Evolutionary conservation across 371 early-diverging fungal genomes (phyloP), one percentile per base, ranked within the genome.

Genomic region (Racocetra persica): DNA sequence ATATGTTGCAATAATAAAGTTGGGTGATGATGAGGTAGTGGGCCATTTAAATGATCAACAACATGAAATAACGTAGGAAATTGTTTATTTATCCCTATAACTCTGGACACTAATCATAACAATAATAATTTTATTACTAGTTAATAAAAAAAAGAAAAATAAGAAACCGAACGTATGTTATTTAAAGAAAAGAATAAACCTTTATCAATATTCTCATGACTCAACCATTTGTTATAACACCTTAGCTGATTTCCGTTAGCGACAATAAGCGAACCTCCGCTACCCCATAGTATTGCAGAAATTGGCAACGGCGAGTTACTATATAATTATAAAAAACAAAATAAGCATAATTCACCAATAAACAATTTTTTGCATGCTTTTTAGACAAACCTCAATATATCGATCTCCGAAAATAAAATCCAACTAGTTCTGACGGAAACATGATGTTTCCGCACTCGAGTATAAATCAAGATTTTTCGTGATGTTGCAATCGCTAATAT

Each of bases 1-100:
- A 94, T 83, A 82, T 94, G 93, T 70, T 95, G 91, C 11, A 90
- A 85, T 57, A 95, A 81, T 52, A 93, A 85, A n/a, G 88, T 82
- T 1, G 96, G 96, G 81, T 95, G 94, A 82, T 95, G 93, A 63
- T 94, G 92, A 0, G 93, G 94, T 28, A 93, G 80, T 0, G 92
- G 90, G 0, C 92, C 92, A 79, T 91, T 90, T 83, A 89, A 81
- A 3, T 85, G 77, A 75, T 85, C 72, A 83, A 91, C 32, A 85
- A 88, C 74, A 85, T 92, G 91, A 80, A 87, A 91, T 0, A 92
- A 84, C 45, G 89, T 91, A 14, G 90, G 87, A 76, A 89, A 84
- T 1, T 82, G 83, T 65, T 87, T 85, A 60, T 70, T 79, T 14
- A 79, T 8, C 8, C 79, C 70, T 52, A 71, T 79, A 59, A 79